Base-by-base conservation (phyloP, 2,329 filamentous ascomycete species). In the Colletotrichum brevisporum region DNA sequence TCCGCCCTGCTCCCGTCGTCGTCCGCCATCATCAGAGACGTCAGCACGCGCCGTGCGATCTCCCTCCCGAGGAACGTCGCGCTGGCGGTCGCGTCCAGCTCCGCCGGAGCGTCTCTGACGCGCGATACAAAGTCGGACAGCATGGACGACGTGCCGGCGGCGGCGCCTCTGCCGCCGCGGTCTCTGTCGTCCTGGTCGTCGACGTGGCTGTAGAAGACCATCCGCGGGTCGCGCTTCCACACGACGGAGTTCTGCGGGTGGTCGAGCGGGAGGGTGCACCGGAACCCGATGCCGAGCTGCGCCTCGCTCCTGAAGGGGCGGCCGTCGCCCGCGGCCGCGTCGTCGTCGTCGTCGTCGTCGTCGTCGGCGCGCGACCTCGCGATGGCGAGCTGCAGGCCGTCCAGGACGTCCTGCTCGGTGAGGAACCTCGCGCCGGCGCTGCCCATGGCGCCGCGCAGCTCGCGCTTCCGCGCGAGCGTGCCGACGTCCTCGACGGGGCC, bases 401-500 rank as follows among this genome's bases (percentile, higher is more conserved):
- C 67, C 3, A 73, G 59, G 18, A 73, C 39, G 36, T 73, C 64
- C 26, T 68, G 53, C 55, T 72, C 71, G 24, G 60, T 63, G 4
- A 72, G n/a, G 16, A 72, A 59, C 2, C 52, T 18, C 52, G 63
- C 48, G 5, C 70, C 70, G 24, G 58, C 27, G 16, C 13, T 59
- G 15, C 43, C 41, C 21, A 59, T 45, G 18, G 56, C 24, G 60
- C 63, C 52, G 56, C 65, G 62, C 0, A 74, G 56, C 0, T 56
- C 71, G 5, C 61, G 57, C 15, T 74, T 70, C 16, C 62, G 65
- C 4, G 68, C 60, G 5, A 83, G 71, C 63, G 76, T 80, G 1
- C 83, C 83, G 5, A 80, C 73, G 5, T 77, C 82, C 2, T 67
- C 64, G 5, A 84, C 72, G 62, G 76, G 80, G 1, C 83, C 83